These are phyloP conservation scores for Cystobasidium tubakii DNA, from an alignment of 768 basidiomycete genomes.

Conservation along the genomic window DNA sequence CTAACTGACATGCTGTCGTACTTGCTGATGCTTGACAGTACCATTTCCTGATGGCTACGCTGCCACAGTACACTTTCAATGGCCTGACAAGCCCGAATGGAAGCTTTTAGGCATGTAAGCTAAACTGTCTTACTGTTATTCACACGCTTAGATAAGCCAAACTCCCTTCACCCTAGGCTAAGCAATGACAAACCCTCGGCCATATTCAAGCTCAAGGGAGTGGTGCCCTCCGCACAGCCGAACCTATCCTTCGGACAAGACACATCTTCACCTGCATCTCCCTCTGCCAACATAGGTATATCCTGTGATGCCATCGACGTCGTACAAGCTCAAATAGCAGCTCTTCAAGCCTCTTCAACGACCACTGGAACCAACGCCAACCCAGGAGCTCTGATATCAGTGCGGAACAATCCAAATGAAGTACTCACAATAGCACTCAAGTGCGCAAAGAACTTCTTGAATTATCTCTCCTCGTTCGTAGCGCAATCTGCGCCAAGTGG, in stretches of 20 bases:
- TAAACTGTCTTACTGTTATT: not conserved
- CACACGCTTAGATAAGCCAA: not conserved
- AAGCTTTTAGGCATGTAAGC: constrained; percentile 33
- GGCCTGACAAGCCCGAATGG: constrained; percentile 29
- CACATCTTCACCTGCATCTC: not conserved
- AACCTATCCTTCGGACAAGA: constrained; percentile 13
- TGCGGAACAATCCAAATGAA: constrained; percentile 2
- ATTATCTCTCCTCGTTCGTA: constrained; percentile 40
- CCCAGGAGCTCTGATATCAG: not conserved
- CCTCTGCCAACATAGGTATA: constrained; percentile 29
- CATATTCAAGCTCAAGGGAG: constrained; percentile 35
- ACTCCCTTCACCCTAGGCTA: constrained; percentile 1
- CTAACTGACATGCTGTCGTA: no score
- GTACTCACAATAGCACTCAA: constrained; percentile 15
- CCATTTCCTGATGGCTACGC: constrained; percentile 35
- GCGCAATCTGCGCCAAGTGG: constrained; percentile 28
- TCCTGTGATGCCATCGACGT: constrained; percentile 18
- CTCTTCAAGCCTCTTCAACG: not conserved
- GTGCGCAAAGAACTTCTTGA: constrained; percentile 38
- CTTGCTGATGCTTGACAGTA: constrained; percentile 1
- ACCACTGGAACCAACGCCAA: not conserved
- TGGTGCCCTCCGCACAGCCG: not conserved
- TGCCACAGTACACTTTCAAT: constrained; percentile 33
- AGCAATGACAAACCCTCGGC: constrained; percentile 37
- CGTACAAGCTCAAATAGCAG: constrained; percentile 30